Evolutionary conservation across 345 rosid genomes (phyloP).

Genomic region (Camelina sativa): DNA sequence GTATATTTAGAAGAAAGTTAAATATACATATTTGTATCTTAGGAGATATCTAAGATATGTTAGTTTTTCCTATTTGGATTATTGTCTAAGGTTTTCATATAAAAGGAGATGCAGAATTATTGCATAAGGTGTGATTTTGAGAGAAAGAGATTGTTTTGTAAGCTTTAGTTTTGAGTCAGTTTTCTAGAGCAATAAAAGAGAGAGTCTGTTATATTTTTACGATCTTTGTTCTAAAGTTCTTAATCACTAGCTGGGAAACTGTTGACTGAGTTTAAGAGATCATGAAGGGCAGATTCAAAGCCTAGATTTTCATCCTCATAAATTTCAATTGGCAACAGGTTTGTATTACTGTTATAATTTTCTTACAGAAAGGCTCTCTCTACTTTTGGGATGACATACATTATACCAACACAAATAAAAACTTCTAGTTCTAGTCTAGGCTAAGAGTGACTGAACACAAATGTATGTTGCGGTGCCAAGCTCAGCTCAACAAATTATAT

Average conservation of each 20-base stretch:
- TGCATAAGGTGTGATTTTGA: too few species aligned
- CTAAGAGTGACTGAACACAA: slow-evolving; percentile 16
- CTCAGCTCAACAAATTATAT: neutral
- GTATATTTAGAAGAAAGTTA: too few species aligned
- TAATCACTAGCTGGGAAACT: slow-evolving; percentile 97
- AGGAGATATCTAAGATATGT: too few species aligned
- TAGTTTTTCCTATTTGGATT: too few species aligned
- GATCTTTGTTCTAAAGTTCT: too few species aligned
- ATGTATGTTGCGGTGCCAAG: slow-evolving; percentile 22
- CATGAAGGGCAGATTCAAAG: slow-evolving; percentile 96
- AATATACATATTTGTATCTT: too few species aligned
- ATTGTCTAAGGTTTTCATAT: too few species aligned
- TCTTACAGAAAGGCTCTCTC: neutral
- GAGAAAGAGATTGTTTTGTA: too few species aligned
- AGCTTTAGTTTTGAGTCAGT: too few species aligned
- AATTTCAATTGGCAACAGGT: slow-evolving; percentile 97
- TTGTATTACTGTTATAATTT: slow-evolving; percentile 34
- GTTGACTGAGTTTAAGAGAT: slow-evolving; percentile 81
- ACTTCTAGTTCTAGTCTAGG: neutral
- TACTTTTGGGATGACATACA: neutral
- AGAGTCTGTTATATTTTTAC: too few species aligned
- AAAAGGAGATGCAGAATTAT: too few species aligned
- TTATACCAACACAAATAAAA: neutral
- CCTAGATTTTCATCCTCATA: slow-evolving; percentile 98
- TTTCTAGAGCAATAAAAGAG: too few species aligned